Conservation (phyloP, 1,284 basidiomycete species). For the Earliella scabrosa region DNA sequence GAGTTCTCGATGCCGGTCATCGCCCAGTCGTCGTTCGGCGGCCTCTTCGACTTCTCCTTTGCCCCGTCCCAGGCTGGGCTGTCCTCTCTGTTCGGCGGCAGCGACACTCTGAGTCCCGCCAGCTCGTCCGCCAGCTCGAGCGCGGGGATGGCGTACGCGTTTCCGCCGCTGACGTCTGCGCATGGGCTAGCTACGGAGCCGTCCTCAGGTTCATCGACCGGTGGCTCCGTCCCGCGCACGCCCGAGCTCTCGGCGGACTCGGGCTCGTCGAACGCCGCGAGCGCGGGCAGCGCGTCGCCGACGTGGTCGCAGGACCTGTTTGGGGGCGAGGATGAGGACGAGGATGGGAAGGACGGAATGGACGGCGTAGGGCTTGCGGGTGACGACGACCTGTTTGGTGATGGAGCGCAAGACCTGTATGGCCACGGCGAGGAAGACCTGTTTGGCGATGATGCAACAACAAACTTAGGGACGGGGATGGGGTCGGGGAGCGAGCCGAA, state of each 20-base stretch:
- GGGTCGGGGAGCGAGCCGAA: too few relatives aligned
- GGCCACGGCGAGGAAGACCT: too few relatives aligned
- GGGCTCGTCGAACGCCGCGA: neutral
- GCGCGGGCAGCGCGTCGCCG: neutral
- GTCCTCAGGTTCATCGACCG: neutral
- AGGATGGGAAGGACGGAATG: neutral
- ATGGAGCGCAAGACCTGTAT: too few relatives aligned
- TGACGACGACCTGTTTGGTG: constrained; percentile 13
- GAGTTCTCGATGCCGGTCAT: constrained; percentile 8
- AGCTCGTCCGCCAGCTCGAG: neutral
- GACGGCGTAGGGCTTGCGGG: neutral
- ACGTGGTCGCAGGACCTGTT: constrained; percentile 17
- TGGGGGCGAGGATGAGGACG: constrained; percentile 3
- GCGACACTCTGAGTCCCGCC: neutral
- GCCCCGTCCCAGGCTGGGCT: neutral
- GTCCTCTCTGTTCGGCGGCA: neutral
- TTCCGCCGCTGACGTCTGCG: neutral
- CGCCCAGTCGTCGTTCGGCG: constrained; percentile 5
- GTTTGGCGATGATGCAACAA: too few relatives aligned
- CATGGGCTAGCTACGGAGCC: neutral
- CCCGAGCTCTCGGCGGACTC: constrained; percentile 12
- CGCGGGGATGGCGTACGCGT: neutral
- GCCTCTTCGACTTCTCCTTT: constrained; percentile 6
- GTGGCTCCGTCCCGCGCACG: constrained; percentile 6
- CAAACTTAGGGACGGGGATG: too few relatives aligned